Evolutionary conservation across 2,329 filamentous ascomycete species (phyloP).

Genomic region (Colletotrichum sublineola): DNA sequence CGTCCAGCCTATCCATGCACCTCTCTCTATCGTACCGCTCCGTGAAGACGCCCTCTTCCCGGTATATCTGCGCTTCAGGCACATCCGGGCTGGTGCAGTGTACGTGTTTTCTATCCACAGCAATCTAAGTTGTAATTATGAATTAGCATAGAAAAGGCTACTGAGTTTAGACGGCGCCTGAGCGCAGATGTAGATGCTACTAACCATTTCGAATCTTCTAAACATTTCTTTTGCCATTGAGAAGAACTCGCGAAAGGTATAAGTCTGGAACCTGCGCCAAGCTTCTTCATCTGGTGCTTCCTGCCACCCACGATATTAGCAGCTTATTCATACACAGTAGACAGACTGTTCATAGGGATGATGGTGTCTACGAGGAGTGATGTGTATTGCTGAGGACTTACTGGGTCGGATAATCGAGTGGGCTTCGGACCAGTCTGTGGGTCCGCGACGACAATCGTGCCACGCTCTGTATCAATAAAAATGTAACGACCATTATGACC

Average conservation of each 20-base stretch:
- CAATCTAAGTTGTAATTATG: background rate
- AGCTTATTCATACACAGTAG: background rate
- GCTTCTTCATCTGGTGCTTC: slow-evolving; percentile 23
- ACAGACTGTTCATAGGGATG: too few species aligned
- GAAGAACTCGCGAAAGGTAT: slow-evolving; percentile 24
- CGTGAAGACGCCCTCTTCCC: slow-evolving; percentile 15
- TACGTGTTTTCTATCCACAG: slow-evolving; percentile 3
- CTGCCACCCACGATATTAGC: background rate
- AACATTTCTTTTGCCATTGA: slow-evolving; percentile 24
- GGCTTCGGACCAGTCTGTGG: slow-evolving; percentile 7
- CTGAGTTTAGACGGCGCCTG: background rate
- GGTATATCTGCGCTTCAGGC: slow-evolving; percentile 17
- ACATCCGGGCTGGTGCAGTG: slow-evolving; percentile 6
- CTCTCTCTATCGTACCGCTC: slow-evolving; percentile 23
- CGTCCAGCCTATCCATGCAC: slow-evolving; percentile 18
- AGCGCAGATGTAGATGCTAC: background rate
- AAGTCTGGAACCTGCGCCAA: slow-evolving; percentile 15
- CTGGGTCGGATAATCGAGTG: slow-evolving; percentile 12
- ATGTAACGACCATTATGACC: slow-evolving; percentile 12
- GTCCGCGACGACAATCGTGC: slow-evolving; percentile 18
- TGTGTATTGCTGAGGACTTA: background rate
- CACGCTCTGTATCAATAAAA: slow-evolving; percentile 21
- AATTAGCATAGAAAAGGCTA: background rate
- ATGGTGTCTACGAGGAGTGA: background rate
- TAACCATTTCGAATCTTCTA: slow-evolving; percentile 18